Percentiles rank a stretch among this genome's conserved stretches.
Evolutionary conservation across 352 stramenopile species (phyloP).

Genomic region (Globisporangium rhizosaccharum): DNA sequence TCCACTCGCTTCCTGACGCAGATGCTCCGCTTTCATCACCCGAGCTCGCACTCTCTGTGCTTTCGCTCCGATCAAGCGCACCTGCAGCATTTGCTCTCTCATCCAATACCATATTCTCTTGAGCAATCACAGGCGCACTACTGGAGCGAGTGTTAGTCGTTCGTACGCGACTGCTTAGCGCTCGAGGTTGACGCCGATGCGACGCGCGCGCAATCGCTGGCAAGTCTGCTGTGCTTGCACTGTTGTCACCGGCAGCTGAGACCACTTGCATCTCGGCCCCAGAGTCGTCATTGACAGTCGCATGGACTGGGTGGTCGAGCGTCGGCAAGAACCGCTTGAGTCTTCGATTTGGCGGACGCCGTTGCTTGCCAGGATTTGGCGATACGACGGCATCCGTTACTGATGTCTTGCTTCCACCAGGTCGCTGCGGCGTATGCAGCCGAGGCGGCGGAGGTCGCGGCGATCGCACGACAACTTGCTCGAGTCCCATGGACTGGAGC

Average conservation of each 20-base stretch:
- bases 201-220: not conserved
- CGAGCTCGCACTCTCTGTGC: not conserved
- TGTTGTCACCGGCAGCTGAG: too few species aligned
- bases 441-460: constrained; percentile 8
- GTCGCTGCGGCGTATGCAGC: constrained; percentile 5
- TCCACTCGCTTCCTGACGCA: constrained; percentile 1
- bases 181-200: not conserved
- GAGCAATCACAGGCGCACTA: too few species aligned
- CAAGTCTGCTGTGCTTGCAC: not conserved
- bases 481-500: constrained; percentile 10
- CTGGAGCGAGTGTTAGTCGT: too few species aligned
- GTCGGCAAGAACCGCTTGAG: constrained; percentile 3
- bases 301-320: not conserved
- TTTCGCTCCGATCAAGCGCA: not conserved
- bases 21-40: not conserved
- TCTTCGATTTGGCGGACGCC: not conserved
- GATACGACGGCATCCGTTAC: not conserved
- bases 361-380: not conserved
- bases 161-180: too few species aligned
- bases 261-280: too few species aligned
- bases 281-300: too few species aligned
- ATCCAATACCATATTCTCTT: too few species aligned
- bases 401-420: not conserved
- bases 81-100: not conserved
- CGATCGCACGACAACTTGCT: constrained; percentile 1